Evolutionary conservation across 208 protist species (phyloP).

Genomic region (Leishmania amazonensis): DNA sequence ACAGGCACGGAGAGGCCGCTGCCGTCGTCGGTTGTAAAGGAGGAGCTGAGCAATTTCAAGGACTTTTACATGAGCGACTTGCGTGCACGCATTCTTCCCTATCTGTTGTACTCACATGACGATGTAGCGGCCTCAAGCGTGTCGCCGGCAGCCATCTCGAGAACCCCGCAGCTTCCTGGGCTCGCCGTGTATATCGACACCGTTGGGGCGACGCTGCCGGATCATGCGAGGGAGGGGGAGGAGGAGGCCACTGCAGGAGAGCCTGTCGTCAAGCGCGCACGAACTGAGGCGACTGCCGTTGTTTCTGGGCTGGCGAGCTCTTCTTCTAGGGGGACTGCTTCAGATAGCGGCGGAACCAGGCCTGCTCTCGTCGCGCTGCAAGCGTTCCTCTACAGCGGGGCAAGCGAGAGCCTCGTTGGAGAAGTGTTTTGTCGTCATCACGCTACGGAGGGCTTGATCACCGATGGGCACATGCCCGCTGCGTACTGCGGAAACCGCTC

Average conservation of each 20-base stretch:
- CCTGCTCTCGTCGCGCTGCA: slow-evolving; percentile 34
- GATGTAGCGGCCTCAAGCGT: slow-evolving; percentile 29
- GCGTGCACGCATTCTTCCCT: slow-evolving; percentile 70
- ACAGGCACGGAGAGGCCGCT: slow-evolving; percentile 37
- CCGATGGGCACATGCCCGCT: slow-evolving; percentile 41
- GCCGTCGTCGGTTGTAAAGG: slow-evolving; percentile 51
- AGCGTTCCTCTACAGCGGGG: slow-evolving; percentile 66
- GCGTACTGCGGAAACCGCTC: slow-evolving; percentile 76
- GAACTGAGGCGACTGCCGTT: slow-evolving; percentile 3
- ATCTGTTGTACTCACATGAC: slow-evolving; percentile 42
- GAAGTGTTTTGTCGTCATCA: slow-evolving; percentile 73
- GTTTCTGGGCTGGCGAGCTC: neutral
- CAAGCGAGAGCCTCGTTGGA: slow-evolving; percentile 56
- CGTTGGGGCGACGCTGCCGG: neutral
- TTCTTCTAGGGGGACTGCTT: neutral
- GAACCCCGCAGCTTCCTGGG: slow-evolving; percentile 25
- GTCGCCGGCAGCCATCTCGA: slow-evolving; percentile 10
- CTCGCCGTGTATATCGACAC: slow-evolving; percentile 25
- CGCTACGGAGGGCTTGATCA: slow-evolving; percentile 59
- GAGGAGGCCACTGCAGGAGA: neutral
- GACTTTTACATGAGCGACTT: slow-evolving; percentile 90
- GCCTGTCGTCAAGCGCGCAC: slow-evolving; percentile 10
- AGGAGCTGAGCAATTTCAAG: slow-evolving; percentile 88
- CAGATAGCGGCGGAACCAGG: neutral
- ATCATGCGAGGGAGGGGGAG: too few species aligned